Percentiles rank a stretch among this genome's conserved stretches.
Conservation (phyloP, 352 stramenopile species). For the Pythium utonaiense region DNA sequence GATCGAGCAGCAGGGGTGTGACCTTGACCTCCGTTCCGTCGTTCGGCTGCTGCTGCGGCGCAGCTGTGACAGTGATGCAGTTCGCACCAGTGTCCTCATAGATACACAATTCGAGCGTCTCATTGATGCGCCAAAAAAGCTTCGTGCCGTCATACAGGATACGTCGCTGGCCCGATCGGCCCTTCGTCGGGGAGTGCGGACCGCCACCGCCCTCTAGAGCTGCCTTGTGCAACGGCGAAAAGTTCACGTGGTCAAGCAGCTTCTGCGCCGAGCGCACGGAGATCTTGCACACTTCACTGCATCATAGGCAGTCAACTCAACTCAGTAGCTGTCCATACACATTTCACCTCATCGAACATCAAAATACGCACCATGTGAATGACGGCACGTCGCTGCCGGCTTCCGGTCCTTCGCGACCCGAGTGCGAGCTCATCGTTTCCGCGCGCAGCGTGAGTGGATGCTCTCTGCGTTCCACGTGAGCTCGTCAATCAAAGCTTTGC, state of each 20-base stretch:
- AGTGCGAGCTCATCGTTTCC: conserved; percentile 20
- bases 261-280: conserved; percentile 84
- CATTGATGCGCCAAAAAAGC: conserved; percentile 85
- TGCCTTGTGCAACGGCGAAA: conserved; percentile 82
- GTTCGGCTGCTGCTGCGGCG: conserved; percentile 43
- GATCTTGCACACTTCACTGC: conserved; percentile 88
- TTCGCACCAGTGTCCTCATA: conserved; percentile 71
- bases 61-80: conserved; percentile 62
- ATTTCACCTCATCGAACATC: background rate
- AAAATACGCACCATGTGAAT: conserved; percentile 60
- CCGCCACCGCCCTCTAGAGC: conserved; percentile 47
- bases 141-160: conserved; percentile 83
- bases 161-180: conserved; percentile 37
- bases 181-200: conserved; percentile 22
- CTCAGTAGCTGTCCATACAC: conserved; percentile 1
- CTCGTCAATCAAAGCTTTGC: conserved; percentile 1
- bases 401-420: conserved; percentile 10
- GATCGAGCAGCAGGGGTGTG: conserved; percentile 51
- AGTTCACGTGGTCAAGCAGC: conserved; percentile 86
- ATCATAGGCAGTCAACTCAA: background rate
- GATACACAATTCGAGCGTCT: conserved; percentile 83
- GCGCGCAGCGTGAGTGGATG: background rate
- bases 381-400: conserved; percentile 33
- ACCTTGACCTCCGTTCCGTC: conserved; percentile 28
- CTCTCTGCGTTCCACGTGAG: background rate